phyloP scores from a whole-genome alignment of 768 basidiomycete species.

The Leccinum uliginosum region DNA sequence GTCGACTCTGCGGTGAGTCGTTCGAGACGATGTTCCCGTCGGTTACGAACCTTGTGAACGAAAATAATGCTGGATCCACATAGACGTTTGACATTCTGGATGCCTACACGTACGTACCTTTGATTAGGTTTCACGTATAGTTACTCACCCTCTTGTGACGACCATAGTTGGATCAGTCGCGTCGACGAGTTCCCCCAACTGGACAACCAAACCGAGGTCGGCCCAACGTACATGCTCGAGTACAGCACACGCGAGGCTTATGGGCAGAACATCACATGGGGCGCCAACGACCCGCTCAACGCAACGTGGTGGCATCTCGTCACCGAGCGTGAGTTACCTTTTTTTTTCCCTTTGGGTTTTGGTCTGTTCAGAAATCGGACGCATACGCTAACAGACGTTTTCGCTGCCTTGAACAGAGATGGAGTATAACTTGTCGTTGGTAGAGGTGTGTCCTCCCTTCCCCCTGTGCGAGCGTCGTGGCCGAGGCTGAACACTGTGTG shows the following conservation, averaged over 20 bases:
- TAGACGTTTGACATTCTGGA: slow-evolving; percentile 74
- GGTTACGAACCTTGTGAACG: neutral
- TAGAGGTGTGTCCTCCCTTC: slow-evolving; percentile 15
- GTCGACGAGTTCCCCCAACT: slow-evolving; percentile 54
- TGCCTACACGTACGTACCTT: slow-evolving; percentile 57
- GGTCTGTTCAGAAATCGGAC: neutral
- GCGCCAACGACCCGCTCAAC: slow-evolving; percentile 59
- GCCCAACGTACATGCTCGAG: slow-evolving; percentile 57
- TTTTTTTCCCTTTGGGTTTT: neutral
- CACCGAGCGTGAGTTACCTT: slow-evolving; percentile 50
- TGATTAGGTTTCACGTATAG: neutral
- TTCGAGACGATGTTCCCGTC: neutral
- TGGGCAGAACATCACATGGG: slow-evolving; percentile 52
- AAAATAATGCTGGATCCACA: neutral
- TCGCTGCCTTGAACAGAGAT: slow-evolving; percentile 17
- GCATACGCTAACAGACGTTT: neutral
- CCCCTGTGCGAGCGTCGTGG: too few species aligned
- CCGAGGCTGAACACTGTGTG: neutral
- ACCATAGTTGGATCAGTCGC: slow-evolving; percentile 55
- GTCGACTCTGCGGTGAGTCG: slow-evolving; percentile 34
- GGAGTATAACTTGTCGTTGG: slow-evolving; percentile 18
- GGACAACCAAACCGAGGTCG: slow-evolving; percentile 49
- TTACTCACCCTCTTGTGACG: neutral
- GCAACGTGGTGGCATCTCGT: slow-evolving; percentile 79
- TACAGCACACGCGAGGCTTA: slow-evolving; percentile 69